phyloP scores from a whole-genome alignment of 768 basidiomycete genomes.

The Neoboletus magnificus region DNA sequence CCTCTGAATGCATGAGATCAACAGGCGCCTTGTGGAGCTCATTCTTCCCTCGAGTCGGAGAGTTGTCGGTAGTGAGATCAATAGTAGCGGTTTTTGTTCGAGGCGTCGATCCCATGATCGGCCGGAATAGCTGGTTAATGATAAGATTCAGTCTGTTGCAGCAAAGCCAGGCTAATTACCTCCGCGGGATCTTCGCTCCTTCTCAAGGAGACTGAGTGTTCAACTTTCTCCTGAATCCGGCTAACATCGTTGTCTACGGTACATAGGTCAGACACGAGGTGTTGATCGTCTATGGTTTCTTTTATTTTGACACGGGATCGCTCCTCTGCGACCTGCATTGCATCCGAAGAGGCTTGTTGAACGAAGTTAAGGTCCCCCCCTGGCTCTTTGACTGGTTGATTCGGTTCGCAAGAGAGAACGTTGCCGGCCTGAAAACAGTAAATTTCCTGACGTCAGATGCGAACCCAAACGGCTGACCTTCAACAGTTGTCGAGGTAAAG shows the following conservation, averaged over 20 bases:
- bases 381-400: conserved; percentile 26
- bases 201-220: conserved; percentile 1
- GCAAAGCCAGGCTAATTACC: conserved; percentile 7
- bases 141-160: not conserved
- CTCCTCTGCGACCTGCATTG: not conserved
- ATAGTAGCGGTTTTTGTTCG: conserved; percentile 34
- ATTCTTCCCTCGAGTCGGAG: conserved; percentile 18
- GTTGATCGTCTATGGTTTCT: not conserved
- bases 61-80: conserved; percentile 41
- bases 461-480: conserved; percentile 15
- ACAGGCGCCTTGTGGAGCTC: not conserved
- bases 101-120: conserved; percentile 13
- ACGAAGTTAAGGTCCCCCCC: conserved; percentile 27
- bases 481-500: not conserved
- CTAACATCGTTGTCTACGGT: not conserved
- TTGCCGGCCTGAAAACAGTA: conserved; percentile 3
- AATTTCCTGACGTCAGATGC: not conserved
- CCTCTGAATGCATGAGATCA: not conserved
- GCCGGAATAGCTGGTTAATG: conserved; percentile 9
- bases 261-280: not conserved
- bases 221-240: not conserved
- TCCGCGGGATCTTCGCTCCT: conserved; percentile 1
- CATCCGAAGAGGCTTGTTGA: not conserved
- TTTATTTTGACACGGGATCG: not conserved
- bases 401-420: not conserved